phyloP scores from a whole-genome alignment of 345 rosid genomes.

The Punica granatum region DNA sequence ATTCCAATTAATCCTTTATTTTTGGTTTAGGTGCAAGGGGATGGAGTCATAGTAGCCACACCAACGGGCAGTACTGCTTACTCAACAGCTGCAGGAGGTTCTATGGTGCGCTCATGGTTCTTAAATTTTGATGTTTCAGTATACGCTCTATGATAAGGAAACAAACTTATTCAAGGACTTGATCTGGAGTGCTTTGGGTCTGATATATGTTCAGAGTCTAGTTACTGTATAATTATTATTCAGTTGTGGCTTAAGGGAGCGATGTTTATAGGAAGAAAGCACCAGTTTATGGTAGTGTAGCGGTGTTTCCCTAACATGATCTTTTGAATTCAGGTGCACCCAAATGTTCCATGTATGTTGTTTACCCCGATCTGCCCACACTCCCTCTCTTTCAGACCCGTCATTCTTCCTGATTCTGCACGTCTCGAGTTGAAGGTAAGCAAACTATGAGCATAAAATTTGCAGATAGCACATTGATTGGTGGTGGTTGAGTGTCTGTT shows the following conservation, averaged over 20 bases:
- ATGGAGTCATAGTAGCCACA: slow-evolving; percentile 97
- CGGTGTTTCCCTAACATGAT: not conserved
- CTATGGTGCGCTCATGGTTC: slow-evolving; percentile 59
- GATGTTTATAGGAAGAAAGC: no score
- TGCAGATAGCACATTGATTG: not conserved
- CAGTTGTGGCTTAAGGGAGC: no score
- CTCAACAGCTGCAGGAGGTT: slow-evolving; percentile 98
- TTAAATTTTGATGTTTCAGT: not conserved
- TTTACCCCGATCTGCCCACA: slow-evolving; percentile 98
- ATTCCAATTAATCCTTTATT: not conserved
- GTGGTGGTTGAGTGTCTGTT: not conserved
- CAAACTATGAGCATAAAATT: not conserved
- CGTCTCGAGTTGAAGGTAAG: slow-evolving; percentile 81
- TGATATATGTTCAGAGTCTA: not conserved
- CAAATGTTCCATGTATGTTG: slow-evolving; percentile 97
- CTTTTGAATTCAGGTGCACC: slow-evolving; percentile 73
- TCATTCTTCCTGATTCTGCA: slow-evolving; percentile 98
- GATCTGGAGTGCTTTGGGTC: not conserved
- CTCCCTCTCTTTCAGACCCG: slow-evolving; percentile 96
- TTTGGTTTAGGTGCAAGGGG: slow-evolving; percentile 79
- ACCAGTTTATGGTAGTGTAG: not conserved
- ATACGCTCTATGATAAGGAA: no score
- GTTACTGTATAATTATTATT: not conserved
- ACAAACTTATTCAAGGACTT: not conserved
- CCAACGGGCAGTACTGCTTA: slow-evolving; percentile 99